Evolutionary conservation across 1,284 basidiomycete species (phyloP).

Genomic region (Tetrapyrgos nigripes): DNA sequence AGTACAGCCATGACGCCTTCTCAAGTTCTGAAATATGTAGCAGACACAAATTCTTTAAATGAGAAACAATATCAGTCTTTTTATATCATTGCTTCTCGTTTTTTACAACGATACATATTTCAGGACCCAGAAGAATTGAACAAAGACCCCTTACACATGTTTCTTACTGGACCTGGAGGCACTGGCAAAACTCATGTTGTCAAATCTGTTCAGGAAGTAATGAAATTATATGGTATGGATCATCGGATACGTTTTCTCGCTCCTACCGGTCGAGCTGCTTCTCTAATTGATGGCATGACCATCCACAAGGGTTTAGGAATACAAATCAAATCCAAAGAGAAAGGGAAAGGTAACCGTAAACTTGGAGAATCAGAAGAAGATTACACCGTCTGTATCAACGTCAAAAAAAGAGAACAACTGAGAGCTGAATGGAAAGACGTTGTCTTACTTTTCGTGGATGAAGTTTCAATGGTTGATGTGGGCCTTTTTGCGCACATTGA

Average conservation of each 20-base stretch:
- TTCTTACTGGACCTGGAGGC: constrained; percentile 36
- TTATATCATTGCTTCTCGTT: background rate
- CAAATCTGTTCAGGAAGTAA: constrained; percentile 26
- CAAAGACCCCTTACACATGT: constrained; percentile 20
- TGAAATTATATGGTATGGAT: constrained; percentile 23
- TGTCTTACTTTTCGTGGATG: constrained; percentile 1
- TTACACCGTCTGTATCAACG: background rate
- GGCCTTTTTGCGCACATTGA: constrained; percentile 7
- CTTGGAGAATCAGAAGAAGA: background rate
- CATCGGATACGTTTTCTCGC: constrained; percentile 31
- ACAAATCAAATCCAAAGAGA: constrained; percentile 3
- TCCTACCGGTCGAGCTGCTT: constrained; percentile 34
- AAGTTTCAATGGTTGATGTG: background rate
- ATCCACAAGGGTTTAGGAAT: constrained; percentile 28
- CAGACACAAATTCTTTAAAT: background rate
- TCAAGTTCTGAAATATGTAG: background rate
- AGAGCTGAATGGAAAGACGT: constrained; percentile 8
- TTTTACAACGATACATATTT: background rate
- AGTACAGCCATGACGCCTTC: background rate
- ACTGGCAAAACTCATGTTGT: constrained; percentile 41
- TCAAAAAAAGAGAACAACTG: background rate
- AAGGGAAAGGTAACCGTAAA: background rate
- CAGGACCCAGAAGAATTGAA: background rate
- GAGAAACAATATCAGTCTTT: background rate
- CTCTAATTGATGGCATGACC: constrained; percentile 29